Evolutionary conservation across 179 eudicot genomes (phyloP).

Genomic region (Silene coronaria): DNA sequence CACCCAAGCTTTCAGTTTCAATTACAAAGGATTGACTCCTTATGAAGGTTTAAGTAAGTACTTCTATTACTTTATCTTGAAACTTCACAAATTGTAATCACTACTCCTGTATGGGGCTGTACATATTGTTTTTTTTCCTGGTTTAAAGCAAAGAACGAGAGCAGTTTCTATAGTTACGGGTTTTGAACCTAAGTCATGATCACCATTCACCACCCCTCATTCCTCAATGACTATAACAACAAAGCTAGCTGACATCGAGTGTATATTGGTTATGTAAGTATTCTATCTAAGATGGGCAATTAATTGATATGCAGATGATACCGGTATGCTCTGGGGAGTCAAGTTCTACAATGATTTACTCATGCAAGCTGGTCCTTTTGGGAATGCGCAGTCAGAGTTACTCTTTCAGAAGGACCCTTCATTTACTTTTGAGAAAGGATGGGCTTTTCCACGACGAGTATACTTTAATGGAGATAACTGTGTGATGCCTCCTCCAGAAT

Average conservation of each 20-base stretch:
- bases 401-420: constrained; percentile 34
- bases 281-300: background rate
- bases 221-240: no score
- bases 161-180: no score
- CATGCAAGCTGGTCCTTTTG: constrained; percentile 35
- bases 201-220: no score
- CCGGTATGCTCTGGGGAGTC: constrained; percentile 35
- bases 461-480: background rate
- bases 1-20: constrained; percentile 36
- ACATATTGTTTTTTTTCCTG: no score
- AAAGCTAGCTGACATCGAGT: no score
- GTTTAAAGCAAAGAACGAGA: no score
- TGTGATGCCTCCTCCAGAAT: background rate
- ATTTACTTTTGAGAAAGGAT: background rate
- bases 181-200: no score
- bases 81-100: no score
- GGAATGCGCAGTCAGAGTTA: constrained; percentile 37
- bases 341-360: constrained; percentile 39
- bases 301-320: constrained; percentile 29
- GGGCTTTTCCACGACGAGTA: constrained; percentile 11
- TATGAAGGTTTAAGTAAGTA: constrained; percentile 40
- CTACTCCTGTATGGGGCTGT: no score
- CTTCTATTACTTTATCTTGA: background rate
- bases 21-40: constrained; percentile 33
- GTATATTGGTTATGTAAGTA: background rate